Conservation (phyloP, 1,284 basidiomycete genomes). For the Leccinum subfulvum region DNA sequence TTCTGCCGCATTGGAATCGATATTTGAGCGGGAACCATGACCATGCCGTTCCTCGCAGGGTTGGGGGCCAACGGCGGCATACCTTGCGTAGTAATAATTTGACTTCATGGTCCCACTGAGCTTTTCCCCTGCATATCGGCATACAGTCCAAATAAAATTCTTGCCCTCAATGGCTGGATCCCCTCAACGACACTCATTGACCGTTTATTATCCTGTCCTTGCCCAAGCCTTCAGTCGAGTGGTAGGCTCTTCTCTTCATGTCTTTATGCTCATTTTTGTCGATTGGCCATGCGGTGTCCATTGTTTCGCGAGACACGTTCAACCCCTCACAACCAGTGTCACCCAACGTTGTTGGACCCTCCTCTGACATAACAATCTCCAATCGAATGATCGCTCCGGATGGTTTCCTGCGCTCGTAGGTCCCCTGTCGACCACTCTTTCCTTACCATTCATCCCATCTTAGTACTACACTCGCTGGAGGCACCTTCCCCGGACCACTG, state of each 20-base stretch:
- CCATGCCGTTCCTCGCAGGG: not conserved
- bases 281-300: not conserved
- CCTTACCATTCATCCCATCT: not conserved
- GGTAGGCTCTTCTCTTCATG: not conserved
- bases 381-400: not conserved
- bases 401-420: not conserved
- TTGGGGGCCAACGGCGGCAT: not conserved
- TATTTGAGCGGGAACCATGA: too few species aligned
- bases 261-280: not conserved
- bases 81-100: not conserved
- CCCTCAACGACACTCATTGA: not conserved
- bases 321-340: not conserved
- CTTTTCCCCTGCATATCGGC: not conserved
- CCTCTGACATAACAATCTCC: not conserved
- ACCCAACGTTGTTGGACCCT: not conserved
- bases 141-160: not conserved
- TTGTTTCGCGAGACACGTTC: not conserved
- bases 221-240: not conserved
- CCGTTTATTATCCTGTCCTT: not conserved
- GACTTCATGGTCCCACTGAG: not conserved
- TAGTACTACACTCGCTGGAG: not conserved
- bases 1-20: too few species aligned
- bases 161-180: not conserved
- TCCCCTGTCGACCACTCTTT: not conserved
- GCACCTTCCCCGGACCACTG: not conserved